Evolutionary conservation across 345 rosid genomes (phyloP).

Genomic region (Cardiospermum halicacabum): DNA sequence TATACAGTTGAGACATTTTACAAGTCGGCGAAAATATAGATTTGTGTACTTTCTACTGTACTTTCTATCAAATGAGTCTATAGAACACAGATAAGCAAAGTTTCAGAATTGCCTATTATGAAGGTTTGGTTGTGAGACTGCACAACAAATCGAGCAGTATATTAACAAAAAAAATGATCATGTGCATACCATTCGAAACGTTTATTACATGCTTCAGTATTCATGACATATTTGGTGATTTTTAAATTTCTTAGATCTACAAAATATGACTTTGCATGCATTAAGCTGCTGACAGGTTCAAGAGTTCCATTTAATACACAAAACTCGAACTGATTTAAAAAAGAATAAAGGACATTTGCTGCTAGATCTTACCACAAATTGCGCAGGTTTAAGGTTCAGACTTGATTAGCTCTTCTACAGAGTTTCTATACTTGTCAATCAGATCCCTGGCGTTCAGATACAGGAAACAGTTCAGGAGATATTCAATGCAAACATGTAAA

Average conservation of each 20-base stretch:
- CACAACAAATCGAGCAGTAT: background rate
- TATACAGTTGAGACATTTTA: background rate
- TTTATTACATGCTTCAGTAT: background rate
- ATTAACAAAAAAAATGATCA: background rate
- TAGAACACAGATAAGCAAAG: background rate
- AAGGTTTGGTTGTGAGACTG: background rate
- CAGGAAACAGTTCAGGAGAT: background rate
- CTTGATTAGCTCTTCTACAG: conserved; percentile 60
- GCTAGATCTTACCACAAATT: background rate
- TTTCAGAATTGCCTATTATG: background rate
- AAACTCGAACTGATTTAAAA: background rate
- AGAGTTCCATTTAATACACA: background rate
- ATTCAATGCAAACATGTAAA: background rate
- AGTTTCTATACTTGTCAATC: conserved; percentile 49
- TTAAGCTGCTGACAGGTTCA: background rate
- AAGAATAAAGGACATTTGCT: background rate
- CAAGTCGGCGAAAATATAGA: background rate
- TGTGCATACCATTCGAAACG: background rate
- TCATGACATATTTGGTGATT: background rate
- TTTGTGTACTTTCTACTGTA: background rate
- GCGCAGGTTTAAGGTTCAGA: conserved; percentile 33
- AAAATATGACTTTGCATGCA: background rate
- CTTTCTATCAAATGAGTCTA: background rate
- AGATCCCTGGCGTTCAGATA: conserved; percentile 47
- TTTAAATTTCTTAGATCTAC: background rate